Base-by-base conservation (phyloP, 495 filamentous ascomycete genomes). In the Penicillium bovifimosum region DNA sequence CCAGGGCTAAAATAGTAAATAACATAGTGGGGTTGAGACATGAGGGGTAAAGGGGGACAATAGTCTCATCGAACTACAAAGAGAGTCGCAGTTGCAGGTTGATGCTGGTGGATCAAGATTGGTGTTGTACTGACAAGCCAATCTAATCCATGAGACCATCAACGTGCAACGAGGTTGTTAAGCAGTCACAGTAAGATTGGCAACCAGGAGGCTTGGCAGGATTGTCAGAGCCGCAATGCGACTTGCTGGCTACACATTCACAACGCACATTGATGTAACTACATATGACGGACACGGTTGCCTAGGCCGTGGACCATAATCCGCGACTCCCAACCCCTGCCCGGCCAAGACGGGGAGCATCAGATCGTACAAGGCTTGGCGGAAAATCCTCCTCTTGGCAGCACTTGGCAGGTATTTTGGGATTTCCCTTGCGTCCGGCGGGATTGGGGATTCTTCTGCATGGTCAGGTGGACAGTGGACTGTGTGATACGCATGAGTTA, bases 301-400 rank as follows among this genome's bases (percentile, higher is more conserved):
- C 55, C 44, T 59, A 55, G 51, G 49, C 31, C 31, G 40, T 58
- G 60, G 45, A 54, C 51, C 53, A 55, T 47, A 39, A 50, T 60
- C 27, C 43, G 39, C 42, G 41, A 55, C 47, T 41, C 51, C 31
- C 29, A 50, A 20, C 44, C 50, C 55, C 54, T 46, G 47, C 47
- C 56, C 43, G 36, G 53, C 59, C 62, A 62, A 62, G 62, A 46
- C 55, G 54, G 58, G 58, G 52, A 59, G 55, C 56, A 70, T 72
- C 67, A 63, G 59, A 72, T 60, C 56, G 50, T 59, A 68, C 54
- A 61, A 57, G 56, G 50, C 69, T 72, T 72, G 69, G 69, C 69
- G 50, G 56, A 59, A 65, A 48, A 59, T 50, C 61, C 64, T 66
- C 63, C 60, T 42, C 55, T 61, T 60, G 61, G 52, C 60, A 33